These are phyloP conservation scores for Penicillium bovifimosum DNA, from an alignment of 495 filamentous ascomycete species.

Conservation along the genomic window DNA sequence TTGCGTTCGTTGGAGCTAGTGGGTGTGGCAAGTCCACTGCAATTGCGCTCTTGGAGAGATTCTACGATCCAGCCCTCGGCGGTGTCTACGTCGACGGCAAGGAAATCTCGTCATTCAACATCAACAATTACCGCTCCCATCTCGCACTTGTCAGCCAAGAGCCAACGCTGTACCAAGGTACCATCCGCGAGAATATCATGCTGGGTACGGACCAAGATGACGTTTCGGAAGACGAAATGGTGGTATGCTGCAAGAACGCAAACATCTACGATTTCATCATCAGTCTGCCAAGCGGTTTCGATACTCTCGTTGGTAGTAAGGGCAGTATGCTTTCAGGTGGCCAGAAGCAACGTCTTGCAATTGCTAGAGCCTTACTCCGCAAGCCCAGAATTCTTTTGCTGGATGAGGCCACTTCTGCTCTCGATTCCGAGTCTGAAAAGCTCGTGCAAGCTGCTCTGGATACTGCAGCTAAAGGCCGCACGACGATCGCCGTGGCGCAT, in stretches of 20 bases:
- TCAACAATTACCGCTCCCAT: conserved; percentile 70
- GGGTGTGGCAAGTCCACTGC: conserved; percentile 84
- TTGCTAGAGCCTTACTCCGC: conserved; percentile 68
- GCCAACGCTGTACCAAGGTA: conserved; percentile 81
- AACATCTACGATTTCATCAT: conserved; percentile 92
- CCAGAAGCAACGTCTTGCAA: conserved; percentile 79
- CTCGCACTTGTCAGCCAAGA: conserved; percentile 85
- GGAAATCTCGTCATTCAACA: conserved; percentile 66
- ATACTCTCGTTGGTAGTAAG: conserved; percentile 70
- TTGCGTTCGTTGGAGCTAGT: conserved; percentile 77
- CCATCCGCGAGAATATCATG: conserved; percentile 76
- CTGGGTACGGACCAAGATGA: conserved; percentile 60
- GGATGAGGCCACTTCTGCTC: conserved; percentile 76
- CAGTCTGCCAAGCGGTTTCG: conserved; percentile 67
- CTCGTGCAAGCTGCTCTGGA: conserved; percentile 78
- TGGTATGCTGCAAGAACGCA: conserved; percentile 75
- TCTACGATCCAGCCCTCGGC: conserved; percentile 75
- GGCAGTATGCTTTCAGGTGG: conserved; percentile 75
- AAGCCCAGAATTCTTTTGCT: conserved; percentile 67
- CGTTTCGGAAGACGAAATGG: conserved; percentile 61
- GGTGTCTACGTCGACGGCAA: conserved; percentile 67
- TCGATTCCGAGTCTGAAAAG: conserved; percentile 79
- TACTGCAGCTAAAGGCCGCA: conserved; percentile 65
- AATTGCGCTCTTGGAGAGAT: conserved; percentile 74
- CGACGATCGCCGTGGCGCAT: conserved; percentile 76